Conservation (phyloP, 306 rosid species). For the Prunus padus region DNA sequence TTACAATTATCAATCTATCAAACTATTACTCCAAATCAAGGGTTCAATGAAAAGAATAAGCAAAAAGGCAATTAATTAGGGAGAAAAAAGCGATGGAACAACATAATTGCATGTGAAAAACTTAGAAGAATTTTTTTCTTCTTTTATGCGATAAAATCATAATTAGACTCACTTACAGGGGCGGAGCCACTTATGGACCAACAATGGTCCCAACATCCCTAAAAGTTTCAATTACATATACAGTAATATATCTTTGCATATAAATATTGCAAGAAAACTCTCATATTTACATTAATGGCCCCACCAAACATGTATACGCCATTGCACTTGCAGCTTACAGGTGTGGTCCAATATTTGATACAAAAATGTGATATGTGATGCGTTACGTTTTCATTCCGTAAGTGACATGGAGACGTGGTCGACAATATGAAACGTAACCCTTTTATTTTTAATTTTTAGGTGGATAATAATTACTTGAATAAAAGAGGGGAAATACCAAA, state of each 20-base stretch:
- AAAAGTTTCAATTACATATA: no score
- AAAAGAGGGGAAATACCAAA: background rate
- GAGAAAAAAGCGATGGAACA: background rate
- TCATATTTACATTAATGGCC: no score
- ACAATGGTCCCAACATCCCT: no score
- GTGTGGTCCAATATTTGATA: background rate
- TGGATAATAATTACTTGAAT: background rate
- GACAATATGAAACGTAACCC: accelerated
- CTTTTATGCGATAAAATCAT: no score
- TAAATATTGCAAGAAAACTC: no score
- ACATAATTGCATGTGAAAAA: background rate
- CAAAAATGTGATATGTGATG: background rate
- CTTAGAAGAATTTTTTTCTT: no score
- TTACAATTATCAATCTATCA: background rate
- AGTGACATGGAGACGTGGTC: background rate
- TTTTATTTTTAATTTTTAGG: background rate
- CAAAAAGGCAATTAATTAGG: background rate
- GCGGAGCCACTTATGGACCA: no score
- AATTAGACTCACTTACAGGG: no score
- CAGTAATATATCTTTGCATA: no score
- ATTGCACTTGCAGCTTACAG: background rate
- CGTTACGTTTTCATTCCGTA: background rate
- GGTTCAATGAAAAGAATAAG: no score
- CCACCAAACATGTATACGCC: no score
- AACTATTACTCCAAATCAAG: no score